Evolutionary conservation across 2,329 filamentous ascomycete species (phyloP).

Genomic region (Colletotrichum shisoi): DNA sequence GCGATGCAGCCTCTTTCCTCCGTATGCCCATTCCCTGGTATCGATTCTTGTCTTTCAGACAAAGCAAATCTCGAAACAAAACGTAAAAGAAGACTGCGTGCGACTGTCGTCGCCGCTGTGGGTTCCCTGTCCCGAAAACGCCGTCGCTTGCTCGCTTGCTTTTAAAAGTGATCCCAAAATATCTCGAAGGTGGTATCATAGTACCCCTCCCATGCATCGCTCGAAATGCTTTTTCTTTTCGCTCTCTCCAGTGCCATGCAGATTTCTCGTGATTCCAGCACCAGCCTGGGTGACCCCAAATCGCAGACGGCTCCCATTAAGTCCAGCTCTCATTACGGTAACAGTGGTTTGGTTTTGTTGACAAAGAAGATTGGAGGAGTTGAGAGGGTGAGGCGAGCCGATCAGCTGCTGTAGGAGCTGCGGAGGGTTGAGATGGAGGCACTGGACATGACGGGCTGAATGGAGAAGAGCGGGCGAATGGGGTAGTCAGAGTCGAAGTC

Average conservation of each 20-base stretch:
- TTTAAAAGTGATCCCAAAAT: slow-evolving; percentile 3
- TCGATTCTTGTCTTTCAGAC: background rate
- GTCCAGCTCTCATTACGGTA: slow-evolving; percentile 19
- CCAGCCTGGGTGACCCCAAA: slow-evolving; percentile 21
- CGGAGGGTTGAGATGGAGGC: slow-evolving; percentile 34
- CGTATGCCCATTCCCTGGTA: slow-evolving; percentile 24
- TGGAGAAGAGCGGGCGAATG: slow-evolving; percentile 30
- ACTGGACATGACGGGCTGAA: slow-evolving; percentile 30
- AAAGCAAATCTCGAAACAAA: background rate
- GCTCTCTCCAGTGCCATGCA: background rate
- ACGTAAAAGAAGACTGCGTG: background rate
- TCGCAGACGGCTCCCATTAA: slow-evolving; percentile 25
- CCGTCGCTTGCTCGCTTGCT: slow-evolving; percentile 27
- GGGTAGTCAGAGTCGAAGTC: slow-evolving; percentile 43
- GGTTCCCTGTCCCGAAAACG: slow-evolving; percentile 24
- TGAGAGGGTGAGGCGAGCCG: background rate
- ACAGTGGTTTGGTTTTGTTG: background rate
- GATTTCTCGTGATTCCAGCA: slow-evolving; percentile 5
- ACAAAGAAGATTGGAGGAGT: slow-evolving; percentile 5
- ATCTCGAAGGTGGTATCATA: slow-evolving; percentile 22
- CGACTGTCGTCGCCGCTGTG: slow-evolving; percentile 25
- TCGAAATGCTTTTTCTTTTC: slow-evolving; percentile 11
- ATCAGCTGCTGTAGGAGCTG: slow-evolving; percentile 27
- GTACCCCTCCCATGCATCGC: slow-evolving; percentile 15
- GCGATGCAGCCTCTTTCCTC: slow-evolving; percentile 8